Conservation (phyloP, 2,329 filamentous ascomycete species). For the Pseudonectria buxi region DNA sequence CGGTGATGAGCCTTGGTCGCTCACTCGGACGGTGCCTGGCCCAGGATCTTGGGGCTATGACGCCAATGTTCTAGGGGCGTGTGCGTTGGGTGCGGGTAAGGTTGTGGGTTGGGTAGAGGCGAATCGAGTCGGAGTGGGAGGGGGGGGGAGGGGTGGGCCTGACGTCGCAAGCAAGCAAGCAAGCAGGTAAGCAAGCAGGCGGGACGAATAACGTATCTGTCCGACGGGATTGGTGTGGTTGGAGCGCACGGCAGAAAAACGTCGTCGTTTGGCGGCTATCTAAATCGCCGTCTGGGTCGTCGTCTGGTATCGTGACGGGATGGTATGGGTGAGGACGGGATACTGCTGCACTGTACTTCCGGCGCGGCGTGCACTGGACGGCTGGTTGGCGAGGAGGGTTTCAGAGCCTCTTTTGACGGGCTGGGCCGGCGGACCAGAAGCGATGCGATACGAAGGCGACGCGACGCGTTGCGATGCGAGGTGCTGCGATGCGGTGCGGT, state of each 20-base stretch:
- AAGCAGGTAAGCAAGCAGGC: slow-evolving; percentile 3
- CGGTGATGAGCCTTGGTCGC: slow-evolving; percentile 22
- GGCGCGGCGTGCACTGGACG: no score
- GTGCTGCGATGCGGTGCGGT: slow-evolving; percentile 4
- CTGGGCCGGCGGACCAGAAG: no score
- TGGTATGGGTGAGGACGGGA: no score
- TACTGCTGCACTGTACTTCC: no score
- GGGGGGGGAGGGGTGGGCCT: slow-evolving; percentile 20
- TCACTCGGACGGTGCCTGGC: slow-evolving; percentile 28
- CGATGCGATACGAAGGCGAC: no score
- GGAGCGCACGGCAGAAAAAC: slow-evolving; percentile 12
- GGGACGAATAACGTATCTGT: background rate
- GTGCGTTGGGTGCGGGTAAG: slow-evolving; percentile 14
- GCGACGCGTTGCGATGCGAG: background rate
- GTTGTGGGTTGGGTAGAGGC: slow-evolving; percentile 11
- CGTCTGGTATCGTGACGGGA: no score
- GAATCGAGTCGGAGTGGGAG: slow-evolving; percentile 14
- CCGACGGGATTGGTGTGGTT: slow-evolving; percentile 11
- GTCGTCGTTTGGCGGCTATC: slow-evolving; percentile 2
- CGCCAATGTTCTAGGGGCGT: slow-evolving; percentile 22
- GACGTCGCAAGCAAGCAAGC: slow-evolving; percentile 9
- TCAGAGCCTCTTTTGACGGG: no score
- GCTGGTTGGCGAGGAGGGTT: no score
- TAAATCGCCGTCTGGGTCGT: no score
- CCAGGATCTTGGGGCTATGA: slow-evolving; percentile 41